Percentiles rank a stretch among this genome's conserved stretches.
Conservation (phyloP, 331 rosid species). For the Malus hybrid region DNA sequence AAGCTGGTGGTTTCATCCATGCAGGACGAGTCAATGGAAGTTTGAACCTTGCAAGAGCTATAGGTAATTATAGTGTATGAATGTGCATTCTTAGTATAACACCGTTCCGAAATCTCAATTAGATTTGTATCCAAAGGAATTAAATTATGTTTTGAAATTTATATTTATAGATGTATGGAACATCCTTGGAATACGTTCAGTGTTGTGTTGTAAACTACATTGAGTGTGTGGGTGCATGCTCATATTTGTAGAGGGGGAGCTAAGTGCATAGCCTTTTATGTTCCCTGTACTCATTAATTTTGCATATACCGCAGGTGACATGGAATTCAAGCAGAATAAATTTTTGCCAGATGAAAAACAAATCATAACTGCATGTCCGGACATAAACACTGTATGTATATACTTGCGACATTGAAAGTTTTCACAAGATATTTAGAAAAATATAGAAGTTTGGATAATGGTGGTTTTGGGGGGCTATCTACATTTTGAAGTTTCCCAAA, state of each 20-base stretch:
- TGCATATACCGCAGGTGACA: constrained; percentile 65
- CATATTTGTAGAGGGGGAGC: not conserved
- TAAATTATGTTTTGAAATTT: not conserved
- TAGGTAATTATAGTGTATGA: constrained; percentile 37
- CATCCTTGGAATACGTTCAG: not conserved
- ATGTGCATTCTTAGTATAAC: not conserved
- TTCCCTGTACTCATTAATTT: constrained; percentile 12
- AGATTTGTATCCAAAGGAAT: not conserved
- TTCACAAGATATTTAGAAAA: not conserved
- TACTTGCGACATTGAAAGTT: not conserved
- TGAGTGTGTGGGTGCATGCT: not conserved
- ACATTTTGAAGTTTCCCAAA: not conserved
- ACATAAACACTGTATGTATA: constrained; percentile 71
- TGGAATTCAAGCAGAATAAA: constrained; percentile 89
- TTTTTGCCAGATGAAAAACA: constrained; percentile 75
- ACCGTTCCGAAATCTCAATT: not conserved
- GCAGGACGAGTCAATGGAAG: constrained; percentile 97
- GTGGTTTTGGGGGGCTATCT: not conserved
- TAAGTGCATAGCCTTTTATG: constrained; percentile 3
- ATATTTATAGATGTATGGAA: not conserved
- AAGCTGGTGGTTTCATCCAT: constrained; percentile 92
- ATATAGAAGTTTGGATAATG: no score
- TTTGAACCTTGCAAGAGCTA: constrained; percentile 93
- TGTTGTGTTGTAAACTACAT: not conserved
- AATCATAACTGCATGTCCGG: constrained; percentile 84